phyloP scores from a whole-genome alignment of 129 eudicot species.

The Tagetes patula region DNA sequence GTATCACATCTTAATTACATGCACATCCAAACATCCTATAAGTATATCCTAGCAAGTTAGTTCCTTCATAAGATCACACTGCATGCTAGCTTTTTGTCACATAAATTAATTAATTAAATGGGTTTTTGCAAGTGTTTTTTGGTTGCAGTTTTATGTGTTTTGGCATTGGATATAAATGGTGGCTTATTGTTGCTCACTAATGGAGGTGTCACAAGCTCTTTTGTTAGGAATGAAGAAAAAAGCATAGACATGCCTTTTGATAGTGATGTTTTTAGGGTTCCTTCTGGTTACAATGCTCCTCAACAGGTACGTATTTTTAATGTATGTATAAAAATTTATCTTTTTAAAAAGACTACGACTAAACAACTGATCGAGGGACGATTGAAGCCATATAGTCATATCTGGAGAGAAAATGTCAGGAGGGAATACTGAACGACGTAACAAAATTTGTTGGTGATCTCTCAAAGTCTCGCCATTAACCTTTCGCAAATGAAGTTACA shows the following conservation, averaged over 20 bases:
- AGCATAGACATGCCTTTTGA: constrained; percentile 68
- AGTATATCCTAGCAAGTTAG: neutral
- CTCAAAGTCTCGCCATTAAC: no score
- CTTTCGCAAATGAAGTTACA: no score
- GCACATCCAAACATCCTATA: constrained; percentile 5
- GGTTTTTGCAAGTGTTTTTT: constrained; percentile 9
- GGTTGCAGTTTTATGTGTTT: constrained; percentile 21
- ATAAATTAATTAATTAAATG: neutral
- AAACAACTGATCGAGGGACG: neutral
- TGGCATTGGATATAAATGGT: constrained; percentile 10
- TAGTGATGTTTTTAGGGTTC: constrained; percentile 64
- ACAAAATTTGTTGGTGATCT: no score
- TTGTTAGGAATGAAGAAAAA: constrained; percentile 49
- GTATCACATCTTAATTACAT: neutral
- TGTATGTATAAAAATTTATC: neutral
- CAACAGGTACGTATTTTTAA: constrained; percentile 54
- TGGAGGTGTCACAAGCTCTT: constrained; percentile 65
- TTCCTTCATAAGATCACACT: neutral
- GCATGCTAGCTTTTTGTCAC: no score
- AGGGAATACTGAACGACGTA: no score
- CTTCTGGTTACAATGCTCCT: constrained; percentile 82
- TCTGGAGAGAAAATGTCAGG: no score
- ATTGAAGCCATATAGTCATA: no score
- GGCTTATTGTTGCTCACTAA: constrained; percentile 33
- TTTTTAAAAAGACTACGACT: no score